A percentile compares a stretch with the other conserved stretches of the same genome.
Evolutionary conservation across 2,329 filamentous ascomycete genomes (phyloP).

Genomic region (Ophiostoma fasciatum): DNA sequence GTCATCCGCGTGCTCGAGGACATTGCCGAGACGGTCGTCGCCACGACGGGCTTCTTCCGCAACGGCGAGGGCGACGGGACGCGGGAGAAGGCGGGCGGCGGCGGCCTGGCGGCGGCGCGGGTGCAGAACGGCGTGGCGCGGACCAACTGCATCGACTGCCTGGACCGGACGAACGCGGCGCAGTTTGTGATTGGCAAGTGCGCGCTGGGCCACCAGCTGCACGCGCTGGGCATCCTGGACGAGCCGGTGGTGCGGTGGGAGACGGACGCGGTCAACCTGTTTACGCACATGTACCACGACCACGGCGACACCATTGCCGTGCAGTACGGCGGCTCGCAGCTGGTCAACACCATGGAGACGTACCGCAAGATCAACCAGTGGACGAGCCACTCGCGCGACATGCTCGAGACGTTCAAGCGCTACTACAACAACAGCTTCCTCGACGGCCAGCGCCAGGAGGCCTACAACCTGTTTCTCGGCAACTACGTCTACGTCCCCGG

Average conservation of each 20-base stretch:
- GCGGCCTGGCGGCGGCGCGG: slow-evolving; percentile 25
- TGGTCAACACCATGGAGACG: slow-evolving; percentile 98
- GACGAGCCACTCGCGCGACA: slow-evolving; percentile 93
- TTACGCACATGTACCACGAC: slow-evolving; percentile 97
- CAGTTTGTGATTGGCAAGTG: slow-evolving; percentile 96
- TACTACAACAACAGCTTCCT: slow-evolving; percentile 98
- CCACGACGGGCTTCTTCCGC: slow-evolving; percentile 82
- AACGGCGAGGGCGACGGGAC: slow-evolving; percentile 63
- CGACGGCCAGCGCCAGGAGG: slow-evolving; percentile 93
- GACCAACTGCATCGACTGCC: slow-evolving; percentile 95
- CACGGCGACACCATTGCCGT: slow-evolving; percentile 96
- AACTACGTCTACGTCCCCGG: slow-evolving; percentile 84
- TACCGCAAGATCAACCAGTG: slow-evolving; percentile 98
- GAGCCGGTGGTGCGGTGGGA: slow-evolving; percentile 73
- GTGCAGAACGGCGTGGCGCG: slow-evolving; percentile 86
- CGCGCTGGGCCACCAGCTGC: slow-evolving; percentile 80
- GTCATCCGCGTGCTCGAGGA: slow-evolving; percentile 84
- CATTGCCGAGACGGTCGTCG: slow-evolving; percentile 78
- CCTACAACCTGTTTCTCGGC: slow-evolving; percentile 91
- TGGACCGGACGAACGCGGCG: slow-evolving; percentile 92
- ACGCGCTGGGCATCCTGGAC: slow-evolving; percentile 76
- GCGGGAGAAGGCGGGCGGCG: background rate
- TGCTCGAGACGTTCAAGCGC: slow-evolving; percentile 97
- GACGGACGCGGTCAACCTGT: slow-evolving; percentile 87
- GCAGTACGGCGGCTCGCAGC: slow-evolving; percentile 91